phyloP scores from a whole-genome alignment of 2,329 filamentous ascomycete genomes.

The Diaporthe sp. region DNA sequence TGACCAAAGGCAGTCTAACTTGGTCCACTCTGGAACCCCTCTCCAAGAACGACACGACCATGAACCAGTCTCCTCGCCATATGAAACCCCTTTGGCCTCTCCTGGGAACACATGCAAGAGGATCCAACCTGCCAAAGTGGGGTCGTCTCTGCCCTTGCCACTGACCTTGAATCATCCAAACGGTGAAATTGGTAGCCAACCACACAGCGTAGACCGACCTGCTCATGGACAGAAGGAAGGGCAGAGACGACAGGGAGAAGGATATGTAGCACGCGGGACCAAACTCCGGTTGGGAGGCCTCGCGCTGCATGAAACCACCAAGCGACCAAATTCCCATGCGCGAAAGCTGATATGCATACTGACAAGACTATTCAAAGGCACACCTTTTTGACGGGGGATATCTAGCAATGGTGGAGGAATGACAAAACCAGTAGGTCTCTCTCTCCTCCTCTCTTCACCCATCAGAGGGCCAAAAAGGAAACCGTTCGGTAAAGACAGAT shows the following conservation, averaged over 20 bases:
- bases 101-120: not conserved
- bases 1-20: not conserved
- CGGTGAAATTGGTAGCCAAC: not conserved
- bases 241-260: no score
- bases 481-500: conserved; percentile 9
- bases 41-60: not conserved
- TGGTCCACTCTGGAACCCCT: not conserved
- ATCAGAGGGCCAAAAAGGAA: not conserved
- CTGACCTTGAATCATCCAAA: not conserved
- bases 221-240: not conserved
- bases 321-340: not conserved
- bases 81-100: not conserved
- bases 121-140: not conserved
- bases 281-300: not conserved
- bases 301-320: not conserved
- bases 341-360: not conserved
- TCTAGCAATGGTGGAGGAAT: conserved; percentile 12
- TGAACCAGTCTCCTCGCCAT: not conserved
- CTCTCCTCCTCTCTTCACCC: not conserved
- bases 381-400: conserved; percentile 10
- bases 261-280: not conserved
- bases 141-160: not conserved
- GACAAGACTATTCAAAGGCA: not conserved
- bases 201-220: not conserved
- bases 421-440: not conserved